Evolutionary conservation across 306 rosid genomes (phyloP).

Genomic region (Sicyos baderoa): DNA sequence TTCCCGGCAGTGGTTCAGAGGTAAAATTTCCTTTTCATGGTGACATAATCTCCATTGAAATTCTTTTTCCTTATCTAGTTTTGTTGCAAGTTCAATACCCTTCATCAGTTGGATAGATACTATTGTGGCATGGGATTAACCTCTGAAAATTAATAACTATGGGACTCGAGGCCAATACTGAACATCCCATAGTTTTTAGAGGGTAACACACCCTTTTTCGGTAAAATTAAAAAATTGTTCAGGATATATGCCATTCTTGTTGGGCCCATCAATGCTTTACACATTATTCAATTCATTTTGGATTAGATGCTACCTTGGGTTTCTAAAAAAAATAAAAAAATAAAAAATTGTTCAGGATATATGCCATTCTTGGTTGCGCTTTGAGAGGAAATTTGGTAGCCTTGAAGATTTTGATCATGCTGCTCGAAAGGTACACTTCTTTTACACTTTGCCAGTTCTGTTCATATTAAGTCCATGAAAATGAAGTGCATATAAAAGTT

Average conservation of each 20-base stretch:
- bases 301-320: slow-evolving; percentile 67
- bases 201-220: not conserved
- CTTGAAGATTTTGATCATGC: slow-evolving; percentile 79
- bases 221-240: not conserved
- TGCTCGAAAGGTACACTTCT: slow-evolving; percentile 51
- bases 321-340: slow-evolving; percentile 46
- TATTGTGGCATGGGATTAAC: not conserved
- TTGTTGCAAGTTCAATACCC: not conserved
- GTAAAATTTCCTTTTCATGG: slow-evolving; percentile 30
- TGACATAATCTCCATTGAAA: slow-evolving; percentile 5
- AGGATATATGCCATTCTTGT: no score
- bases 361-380: slow-evolving; percentile 80
- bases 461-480: not conserved
- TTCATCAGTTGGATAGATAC: not conserved
- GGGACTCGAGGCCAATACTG: not conserved
- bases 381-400: slow-evolving; percentile 80
- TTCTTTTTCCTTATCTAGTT: not conserved
- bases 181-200: not conserved
- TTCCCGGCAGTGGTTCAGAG: slow-evolving; percentile 78
- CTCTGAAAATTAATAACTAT: not conserved
- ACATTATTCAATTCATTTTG: slow-evolving; percentile 32
- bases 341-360: slow-evolving; percentile 97
- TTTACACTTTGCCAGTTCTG: not conserved
- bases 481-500: not conserved
- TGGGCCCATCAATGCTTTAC: not conserved